A percentile compares a stretch with the other conserved stretches of the same genome.
These are phyloP conservation scores for Alternaria triticina DNA, from an alignment of 2,329 filamentous ascomycete species.

Conservation along the genomic window DNA sequence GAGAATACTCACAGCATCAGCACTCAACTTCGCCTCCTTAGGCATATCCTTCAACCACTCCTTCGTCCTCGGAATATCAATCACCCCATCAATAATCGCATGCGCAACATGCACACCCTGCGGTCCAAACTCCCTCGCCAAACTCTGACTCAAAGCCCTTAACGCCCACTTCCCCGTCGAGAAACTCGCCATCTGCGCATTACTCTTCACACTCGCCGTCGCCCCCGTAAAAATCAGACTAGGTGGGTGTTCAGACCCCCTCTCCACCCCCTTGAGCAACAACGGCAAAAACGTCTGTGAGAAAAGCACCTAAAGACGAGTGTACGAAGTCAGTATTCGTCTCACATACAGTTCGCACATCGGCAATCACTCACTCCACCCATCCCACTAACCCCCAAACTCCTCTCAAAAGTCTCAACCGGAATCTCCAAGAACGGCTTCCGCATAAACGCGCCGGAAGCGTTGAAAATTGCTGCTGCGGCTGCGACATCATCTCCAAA, in stretches of 20 bases:
- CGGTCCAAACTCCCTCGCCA: conserved; percentile 84
- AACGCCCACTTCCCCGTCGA: conserved; percentile 81
- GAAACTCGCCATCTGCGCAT: conserved; percentile 72
- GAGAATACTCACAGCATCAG: conserved; percentile 69
- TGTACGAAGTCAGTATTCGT: no score
- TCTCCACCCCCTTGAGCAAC: conserved; percentile 66
- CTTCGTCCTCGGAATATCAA: conserved; percentile 78
- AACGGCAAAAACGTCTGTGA: conserved; percentile 73
- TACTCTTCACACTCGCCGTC: conserved; percentile 78
- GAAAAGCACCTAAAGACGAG: no score
- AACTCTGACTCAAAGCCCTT: conserved; percentile 73
- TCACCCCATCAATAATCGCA: conserved; percentile 82
- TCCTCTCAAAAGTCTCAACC: conserved; percentile 62
- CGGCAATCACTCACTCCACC: no score
- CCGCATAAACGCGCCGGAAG: conserved; percentile 63
- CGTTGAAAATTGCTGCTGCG: conserved; percentile 74
- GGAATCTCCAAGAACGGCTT: conserved; percentile 68
- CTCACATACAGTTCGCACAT: no score
- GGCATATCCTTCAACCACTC: conserved; percentile 62
- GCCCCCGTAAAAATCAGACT: conserved; percentile 87
- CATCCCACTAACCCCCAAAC: conserved; percentile 55
- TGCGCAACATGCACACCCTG: conserved; percentile 80
- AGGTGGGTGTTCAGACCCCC: conserved; percentile 67
- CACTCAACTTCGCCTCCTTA: conserved; percentile 71
- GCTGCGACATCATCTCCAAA: conserved; percentile 57